A percentile compares a stretch with the other conserved stretches of the same genome.
These are phyloP conservation scores for Fraxinus anomala DNA, from an alignment of 257 asterid species.

Conservation along the genomic window DNA sequence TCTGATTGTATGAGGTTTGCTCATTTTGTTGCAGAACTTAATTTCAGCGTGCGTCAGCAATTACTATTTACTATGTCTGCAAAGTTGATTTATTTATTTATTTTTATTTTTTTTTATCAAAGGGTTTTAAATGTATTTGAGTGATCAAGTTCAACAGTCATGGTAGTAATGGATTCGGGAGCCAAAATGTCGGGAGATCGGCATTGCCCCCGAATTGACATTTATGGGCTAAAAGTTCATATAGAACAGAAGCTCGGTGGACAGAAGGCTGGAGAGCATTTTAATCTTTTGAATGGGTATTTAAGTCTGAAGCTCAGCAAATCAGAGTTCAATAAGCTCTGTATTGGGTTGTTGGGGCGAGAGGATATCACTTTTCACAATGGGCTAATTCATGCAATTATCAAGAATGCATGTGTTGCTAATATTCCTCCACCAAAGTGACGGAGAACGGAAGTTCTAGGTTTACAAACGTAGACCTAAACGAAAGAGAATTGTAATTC, in stretches of 20 bases:
- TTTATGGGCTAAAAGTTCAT: constrained; percentile 47
- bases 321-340: constrained; percentile 57
- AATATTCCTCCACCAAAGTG: constrained; percentile 44
- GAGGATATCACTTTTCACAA: constrained; percentile 63
- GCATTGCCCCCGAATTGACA: constrained; percentile 55
- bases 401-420: constrained; percentile 49
- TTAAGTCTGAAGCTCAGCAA: constrained; percentile 47
- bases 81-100: constrained; percentile 4
- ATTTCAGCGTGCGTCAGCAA: neutral
- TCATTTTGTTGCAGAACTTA: constrained; percentile 15
- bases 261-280: constrained; percentile 51
- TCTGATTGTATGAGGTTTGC: constrained; percentile 31
- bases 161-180: constrained; percentile 37
- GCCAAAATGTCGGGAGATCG: constrained; percentile 45
- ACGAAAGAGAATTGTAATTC: too few species aligned
- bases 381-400: constrained; percentile 50
- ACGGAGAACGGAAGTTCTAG: too few species aligned
- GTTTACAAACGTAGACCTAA: too few species aligned
- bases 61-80: neutral
- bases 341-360: constrained; percentile 54
- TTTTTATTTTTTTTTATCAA: neutral
- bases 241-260: constrained; percentile 60
- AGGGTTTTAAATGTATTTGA: constrained; percentile 22
- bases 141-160: neutral
- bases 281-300: constrained; percentile 45